A percentile compares a stretch with the other conserved stretches of the same genome.
These are phyloP conservation scores for Pleurotus sapidus DNA, from an alignment of 768 basidiomycete genomes.

Conservation along the genomic window DNA sequence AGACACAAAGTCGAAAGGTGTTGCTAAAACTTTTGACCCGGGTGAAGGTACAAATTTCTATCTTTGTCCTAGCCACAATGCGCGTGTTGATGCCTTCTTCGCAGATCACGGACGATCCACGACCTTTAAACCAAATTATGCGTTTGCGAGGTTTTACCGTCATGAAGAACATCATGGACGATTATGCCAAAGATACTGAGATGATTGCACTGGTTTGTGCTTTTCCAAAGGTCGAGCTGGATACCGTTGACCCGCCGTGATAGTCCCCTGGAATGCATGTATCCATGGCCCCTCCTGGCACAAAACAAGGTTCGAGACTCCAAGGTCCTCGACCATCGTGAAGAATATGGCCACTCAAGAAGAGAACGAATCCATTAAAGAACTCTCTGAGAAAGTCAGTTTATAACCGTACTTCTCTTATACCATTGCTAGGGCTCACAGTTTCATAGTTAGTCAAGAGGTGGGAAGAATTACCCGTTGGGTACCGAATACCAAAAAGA, in stretches of 20 bases:
- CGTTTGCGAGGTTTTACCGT: constrained; percentile 90
- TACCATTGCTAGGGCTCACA: not conserved
- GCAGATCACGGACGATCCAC: constrained; percentile 83
- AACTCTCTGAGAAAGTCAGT: constrained; percentile 61
- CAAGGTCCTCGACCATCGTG: constrained; percentile 61
- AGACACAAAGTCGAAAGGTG: constrained; percentile 81
- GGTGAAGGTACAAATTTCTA: constrained; percentile 56
- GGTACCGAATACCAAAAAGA: constrained; percentile 85
- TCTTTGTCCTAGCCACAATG: too few relatives aligned
- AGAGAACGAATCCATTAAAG: constrained; percentile 48
- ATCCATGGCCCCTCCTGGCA: constrained; percentile 76
- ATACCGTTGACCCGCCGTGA: not conserved
- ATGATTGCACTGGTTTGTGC: constrained; percentile 63
- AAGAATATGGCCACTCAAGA: constrained; percentile 49
- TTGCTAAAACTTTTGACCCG: constrained; percentile 80
- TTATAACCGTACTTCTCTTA: too few relatives aligned
- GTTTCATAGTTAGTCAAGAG: constrained; percentile 62
- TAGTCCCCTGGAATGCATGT: constrained; percentile 68
- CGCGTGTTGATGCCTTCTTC: too few relatives aligned
- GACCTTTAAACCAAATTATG: constrained; percentile 80
- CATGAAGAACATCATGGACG: constrained; percentile 86
- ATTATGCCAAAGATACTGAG: constrained; percentile 68
- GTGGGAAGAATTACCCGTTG: constrained; percentile 77
- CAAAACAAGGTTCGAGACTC: constrained; percentile 92
- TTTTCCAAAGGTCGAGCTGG: not conserved